Conservation (phyloP, 371 early-diverging fungal genomes). For the Mucor saturninus region DNA sequence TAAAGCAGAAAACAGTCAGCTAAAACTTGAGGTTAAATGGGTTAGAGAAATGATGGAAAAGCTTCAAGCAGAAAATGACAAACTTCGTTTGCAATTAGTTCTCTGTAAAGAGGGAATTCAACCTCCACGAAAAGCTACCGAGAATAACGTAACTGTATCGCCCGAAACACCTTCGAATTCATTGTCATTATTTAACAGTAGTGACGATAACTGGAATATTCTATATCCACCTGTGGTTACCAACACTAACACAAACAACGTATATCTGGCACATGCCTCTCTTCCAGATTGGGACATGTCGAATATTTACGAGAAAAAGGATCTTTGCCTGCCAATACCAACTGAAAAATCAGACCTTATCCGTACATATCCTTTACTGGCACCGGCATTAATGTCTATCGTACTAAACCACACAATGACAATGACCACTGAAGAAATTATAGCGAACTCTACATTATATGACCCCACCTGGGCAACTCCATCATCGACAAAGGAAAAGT, state of each 20-base stretch:
- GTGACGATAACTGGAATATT: constrained; percentile 5
- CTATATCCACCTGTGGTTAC: constrained; percentile 3
- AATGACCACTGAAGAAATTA: constrained; percentile 26
- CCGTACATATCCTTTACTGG: constrained; percentile 21
- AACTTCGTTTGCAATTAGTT: constrained; percentile 25
- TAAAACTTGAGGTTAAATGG: constrained; percentile 33
- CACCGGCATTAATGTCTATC: constrained; percentile 29
- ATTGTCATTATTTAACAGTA: background rate
- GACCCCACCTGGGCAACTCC: constrained; percentile 7
- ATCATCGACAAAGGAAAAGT: background rate
- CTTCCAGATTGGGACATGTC: constrained; percentile 26
- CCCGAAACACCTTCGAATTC: background rate
- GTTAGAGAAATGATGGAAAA: constrained; percentile 31
- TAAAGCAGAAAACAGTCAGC: constrained; percentile 24
- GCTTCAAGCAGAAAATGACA: constrained; percentile 31
- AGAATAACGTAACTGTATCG: background rate
- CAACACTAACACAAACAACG: background rate
- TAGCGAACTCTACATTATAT: constrained; percentile 1
- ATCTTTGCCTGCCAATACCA: background rate
- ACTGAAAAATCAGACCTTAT: background rate
- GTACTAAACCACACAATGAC: constrained; percentile 23
- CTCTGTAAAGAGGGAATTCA: constrained; percentile 29
- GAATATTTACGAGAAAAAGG: constrained; percentile 9
- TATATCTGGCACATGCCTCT: constrained; percentile 28
- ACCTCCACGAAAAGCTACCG: background rate